Percentiles rank a stretch among this genome's conserved stretches.
Conservation (phyloP, 225 moss, liverwort and hornwort species). For the Ulota crispa region DNA sequence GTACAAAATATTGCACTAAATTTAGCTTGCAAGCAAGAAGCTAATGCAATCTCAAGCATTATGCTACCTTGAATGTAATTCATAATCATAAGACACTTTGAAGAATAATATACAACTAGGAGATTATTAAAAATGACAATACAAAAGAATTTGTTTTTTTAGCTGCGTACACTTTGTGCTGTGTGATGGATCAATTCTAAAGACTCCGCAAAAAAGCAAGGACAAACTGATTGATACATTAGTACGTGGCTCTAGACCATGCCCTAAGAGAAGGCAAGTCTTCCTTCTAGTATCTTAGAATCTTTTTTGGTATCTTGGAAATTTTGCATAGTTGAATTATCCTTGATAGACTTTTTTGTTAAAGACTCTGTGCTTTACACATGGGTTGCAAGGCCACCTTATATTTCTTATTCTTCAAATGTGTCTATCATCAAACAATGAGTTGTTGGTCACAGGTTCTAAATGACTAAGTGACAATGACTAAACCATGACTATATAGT, state of each 20-base stretch:
- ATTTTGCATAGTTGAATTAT: no score
- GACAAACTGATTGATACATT: constrained; percentile 68
- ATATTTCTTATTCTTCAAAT: background rate
- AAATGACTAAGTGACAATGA: no score
- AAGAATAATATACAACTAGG: background rate
- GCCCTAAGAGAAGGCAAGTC: constrained; percentile 81
- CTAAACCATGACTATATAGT: no score
- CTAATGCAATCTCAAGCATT: background rate
- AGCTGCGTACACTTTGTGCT: constrained; percentile 66
- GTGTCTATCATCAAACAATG: background rate
- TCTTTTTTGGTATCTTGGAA: background rate
- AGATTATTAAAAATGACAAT: background rate
- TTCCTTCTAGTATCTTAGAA: background rate
- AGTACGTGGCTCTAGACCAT: constrained; percentile 77
- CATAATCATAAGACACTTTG: background rate
- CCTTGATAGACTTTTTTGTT: background rate
- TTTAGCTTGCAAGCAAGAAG: background rate
- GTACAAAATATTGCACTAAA: background rate
- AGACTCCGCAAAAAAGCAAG: constrained; percentile 29
- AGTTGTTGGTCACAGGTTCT: no score
- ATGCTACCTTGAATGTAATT: background rate
- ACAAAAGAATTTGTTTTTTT: constrained; percentile 29
- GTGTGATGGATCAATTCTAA: no score
- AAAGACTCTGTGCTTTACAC: no score
- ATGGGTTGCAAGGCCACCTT: background rate